Evolutionary conservation across 129 eudicot species (phyloP), one percentile per base, ranked within the genome.

Genomic region (Pulicaria dysenterica): DNA sequence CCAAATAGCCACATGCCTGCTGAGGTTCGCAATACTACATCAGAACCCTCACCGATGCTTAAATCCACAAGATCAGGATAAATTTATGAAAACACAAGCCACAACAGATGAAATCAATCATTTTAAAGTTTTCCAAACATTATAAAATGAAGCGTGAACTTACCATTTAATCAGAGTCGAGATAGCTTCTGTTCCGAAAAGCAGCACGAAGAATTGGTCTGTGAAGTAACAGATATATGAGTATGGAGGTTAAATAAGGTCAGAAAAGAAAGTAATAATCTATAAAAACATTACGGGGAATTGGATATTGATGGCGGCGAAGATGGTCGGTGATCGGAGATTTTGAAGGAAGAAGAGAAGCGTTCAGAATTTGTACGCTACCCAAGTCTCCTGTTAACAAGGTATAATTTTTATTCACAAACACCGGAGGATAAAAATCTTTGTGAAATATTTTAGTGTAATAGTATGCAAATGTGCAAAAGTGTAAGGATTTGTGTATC

Each of bases 261-360:
- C 6, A 19, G 13, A 19, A 1, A 7, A 2, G 19, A 19, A 54
- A 43, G 31, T 24, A 14, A 40, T 17, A 16, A 59, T 45, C 2
- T 8, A 38, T 31, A 45, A 17, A 59, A 15, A 15, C 9, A 59
- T 46, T 59, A 59, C 77, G 59, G 77, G 69, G 15, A 59, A 46
- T 17, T 45, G 66, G 47, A 73, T 45, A 59, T 5, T 6, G 16
- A 59, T 1, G 36, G 76, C 77, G 77, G 59, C 49, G 77, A 39
- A n/a, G 49, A 36, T 15, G 0, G 69, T 9, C 69, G 39, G 49
- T 12, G 47, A 58, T 44, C 49, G 77, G 69, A 57, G 59, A 59
- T 45, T 59, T 46, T 46, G 11, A 14, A 7, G 69, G 57, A 8
- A 58, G 36, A 58, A 1, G 36, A 39, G 46, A 59, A 59, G 6